Conservation (phyloP, 106 monocot species). For the Acorus calamus region DNA sequence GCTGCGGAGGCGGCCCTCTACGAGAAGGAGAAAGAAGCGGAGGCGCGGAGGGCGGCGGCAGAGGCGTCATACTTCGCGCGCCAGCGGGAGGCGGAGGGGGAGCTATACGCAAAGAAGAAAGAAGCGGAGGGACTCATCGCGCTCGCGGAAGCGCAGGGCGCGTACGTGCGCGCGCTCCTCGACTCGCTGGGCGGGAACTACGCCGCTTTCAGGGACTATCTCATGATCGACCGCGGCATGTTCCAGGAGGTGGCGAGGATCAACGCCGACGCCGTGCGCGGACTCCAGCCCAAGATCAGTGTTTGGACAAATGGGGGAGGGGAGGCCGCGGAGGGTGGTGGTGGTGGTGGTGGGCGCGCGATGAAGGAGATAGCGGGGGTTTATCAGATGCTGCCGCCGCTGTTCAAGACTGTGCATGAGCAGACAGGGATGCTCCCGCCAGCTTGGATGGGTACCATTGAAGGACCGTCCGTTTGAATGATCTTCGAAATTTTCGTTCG, state of each 20-base stretch:
- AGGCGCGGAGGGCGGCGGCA: slow-evolving; percentile 28
- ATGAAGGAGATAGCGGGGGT: slow-evolving; percentile 79
- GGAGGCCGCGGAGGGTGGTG: neutral
- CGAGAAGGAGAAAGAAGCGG: slow-evolving; percentile 38
- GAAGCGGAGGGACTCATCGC: slow-evolving; percentile 42
- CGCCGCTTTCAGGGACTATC: slow-evolving; percentile 39
- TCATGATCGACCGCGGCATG: slow-evolving; percentile 53
- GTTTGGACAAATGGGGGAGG: slow-evolving; percentile 33
- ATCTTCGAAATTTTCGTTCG: too few species aligned
- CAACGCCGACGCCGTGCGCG: slow-evolving; percentile 38
- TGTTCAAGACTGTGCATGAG: slow-evolving; percentile 68
- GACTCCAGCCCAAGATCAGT: slow-evolving; percentile 59
- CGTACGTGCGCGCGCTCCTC: slow-evolving; percentile 32
- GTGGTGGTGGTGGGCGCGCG: slow-evolving; percentile 11
- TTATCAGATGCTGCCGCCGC: slow-evolving; percentile 63
- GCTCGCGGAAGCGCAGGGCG: slow-evolving; percentile 34
- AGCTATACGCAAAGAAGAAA: slow-evolving; percentile 50
- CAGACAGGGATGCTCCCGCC: slow-evolving; percentile 75
- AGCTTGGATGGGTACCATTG: slow-evolving; percentile 53
- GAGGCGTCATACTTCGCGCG: slow-evolving; percentile 40
- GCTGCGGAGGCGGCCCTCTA: slow-evolving; percentile 49
- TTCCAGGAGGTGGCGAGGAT: slow-evolving; percentile 47
- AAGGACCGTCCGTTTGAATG: neutral
- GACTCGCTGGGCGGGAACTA: slow-evolving; percentile 37
- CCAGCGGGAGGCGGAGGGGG: slow-evolving; percentile 48